These are phyloP conservation scores for Dorcoceras hygrometricum DNA, from an alignment of 257 asterid species.

Conservation along the genomic window DNA sequence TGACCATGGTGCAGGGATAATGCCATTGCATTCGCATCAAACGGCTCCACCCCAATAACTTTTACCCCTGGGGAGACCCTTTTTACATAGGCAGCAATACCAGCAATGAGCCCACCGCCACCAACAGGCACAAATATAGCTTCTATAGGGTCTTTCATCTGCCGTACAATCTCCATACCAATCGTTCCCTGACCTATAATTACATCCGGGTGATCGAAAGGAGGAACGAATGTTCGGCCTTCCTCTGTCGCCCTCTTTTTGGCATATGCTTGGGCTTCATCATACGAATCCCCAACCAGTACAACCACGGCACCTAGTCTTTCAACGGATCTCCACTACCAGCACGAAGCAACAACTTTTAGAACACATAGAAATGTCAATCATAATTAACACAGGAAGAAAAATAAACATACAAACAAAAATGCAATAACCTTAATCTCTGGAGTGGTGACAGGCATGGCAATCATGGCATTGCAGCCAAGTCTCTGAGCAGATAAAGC, in stretches of 20 bases:
- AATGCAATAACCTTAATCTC: slow-evolving; percentile 72
- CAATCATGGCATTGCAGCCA: slow-evolving; percentile 74
- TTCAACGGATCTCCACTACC: slow-evolving; percentile 90
- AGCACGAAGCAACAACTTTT: too few species aligned
- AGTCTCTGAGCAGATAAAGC: slow-evolving; percentile 74
- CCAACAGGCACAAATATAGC: slow-evolving; percentile 96
- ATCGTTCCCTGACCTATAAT: slow-evolving; percentile 90
- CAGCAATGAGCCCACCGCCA: slow-evolving; percentile 98
- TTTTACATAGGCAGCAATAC: slow-evolving; percentile 90
- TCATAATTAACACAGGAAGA: neutral
- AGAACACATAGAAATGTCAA: slow-evolving; percentile 7
- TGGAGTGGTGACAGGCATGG: slow-evolving; percentile 92
- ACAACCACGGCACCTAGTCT: slow-evolving; percentile 86
- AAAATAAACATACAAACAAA: neutral
- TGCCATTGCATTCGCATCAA: slow-evolving; percentile 94
- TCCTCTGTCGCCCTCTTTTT: slow-evolving; percentile 69
- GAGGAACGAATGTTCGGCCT: slow-evolving; percentile 74
- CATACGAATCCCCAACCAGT: slow-evolving; percentile 85
- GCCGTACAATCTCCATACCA: slow-evolving; percentile 91
- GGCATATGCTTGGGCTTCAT: slow-evolving; percentile 89
- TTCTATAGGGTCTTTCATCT: slow-evolving; percentile 59
- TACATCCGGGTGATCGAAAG: slow-evolving; percentile 95
- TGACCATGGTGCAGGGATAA: slow-evolving; percentile 73
- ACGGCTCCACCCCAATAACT: slow-evolving; percentile 90
- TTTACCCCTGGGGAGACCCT: slow-evolving; percentile 85